phyloP scores from a whole-genome alignment of 305 asterid species.

The Solanum hybrid region DNA sequence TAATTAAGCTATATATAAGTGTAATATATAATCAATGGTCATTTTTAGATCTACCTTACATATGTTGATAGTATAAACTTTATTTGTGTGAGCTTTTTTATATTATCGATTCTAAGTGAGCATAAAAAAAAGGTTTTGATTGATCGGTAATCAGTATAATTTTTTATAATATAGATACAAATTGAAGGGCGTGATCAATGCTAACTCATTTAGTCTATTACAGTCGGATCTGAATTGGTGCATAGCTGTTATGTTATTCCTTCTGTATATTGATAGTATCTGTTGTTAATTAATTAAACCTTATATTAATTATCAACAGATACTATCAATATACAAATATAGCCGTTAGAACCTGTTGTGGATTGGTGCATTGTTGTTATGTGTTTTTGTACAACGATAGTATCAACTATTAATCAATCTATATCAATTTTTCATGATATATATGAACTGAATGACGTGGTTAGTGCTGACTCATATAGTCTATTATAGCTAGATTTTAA shows the following conservation, averaged over 20 bases:
- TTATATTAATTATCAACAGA: too few relatives aligned
- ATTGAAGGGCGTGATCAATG: background rate
- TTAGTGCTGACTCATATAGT: background rate
- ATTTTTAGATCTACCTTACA: background rate
- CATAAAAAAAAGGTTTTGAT: background rate
- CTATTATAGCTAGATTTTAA: background rate
- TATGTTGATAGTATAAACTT: background rate
- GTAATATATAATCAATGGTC: background rate
- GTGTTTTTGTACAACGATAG: background rate
- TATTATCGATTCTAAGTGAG: background rate
- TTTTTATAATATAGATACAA: background rate
- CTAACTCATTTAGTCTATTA: background rate
- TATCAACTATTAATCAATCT: background rate
- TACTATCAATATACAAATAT: too few relatives aligned
- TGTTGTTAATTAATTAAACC: too few relatives aligned
- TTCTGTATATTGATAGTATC: background rate
- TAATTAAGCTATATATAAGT: background rate
- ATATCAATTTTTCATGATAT: background rate
- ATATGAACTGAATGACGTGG: background rate
- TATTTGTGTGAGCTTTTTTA: background rate
- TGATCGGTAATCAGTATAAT: background rate
- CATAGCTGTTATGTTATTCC: background rate
- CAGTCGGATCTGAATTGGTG: background rate
- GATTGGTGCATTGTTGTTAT: background rate
- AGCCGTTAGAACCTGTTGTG: background rate